Evolutionary conservation across 2,329 filamentous ascomycete species (phyloP).

Genomic region (Byssothecium circinans): DNA sequence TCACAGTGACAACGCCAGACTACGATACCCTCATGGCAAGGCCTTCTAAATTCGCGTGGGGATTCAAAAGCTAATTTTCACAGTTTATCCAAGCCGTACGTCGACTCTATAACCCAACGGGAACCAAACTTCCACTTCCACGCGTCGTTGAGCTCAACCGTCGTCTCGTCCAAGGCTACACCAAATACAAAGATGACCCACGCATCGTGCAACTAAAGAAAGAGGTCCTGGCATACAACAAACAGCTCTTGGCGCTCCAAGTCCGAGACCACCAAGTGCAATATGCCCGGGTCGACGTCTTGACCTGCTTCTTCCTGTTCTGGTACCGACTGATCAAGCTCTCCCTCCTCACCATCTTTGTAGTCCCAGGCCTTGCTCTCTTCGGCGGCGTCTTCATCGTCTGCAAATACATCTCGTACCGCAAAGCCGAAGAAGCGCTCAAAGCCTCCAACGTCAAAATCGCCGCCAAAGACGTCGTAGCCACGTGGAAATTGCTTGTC

Average conservation of each 20-base stretch:
- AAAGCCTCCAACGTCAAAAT: conserved; percentile 46
- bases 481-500: conserved; percentile 47
- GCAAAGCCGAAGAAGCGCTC: conserved; percentile 43
- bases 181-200: conserved; percentile 86
- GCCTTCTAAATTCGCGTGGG: background rate
- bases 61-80: conserved; percentile 29
- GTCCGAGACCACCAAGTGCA: conserved; percentile 93
- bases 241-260: conserved; percentile 79
- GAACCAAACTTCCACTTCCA: conserved; percentile 88
- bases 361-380: conserved; percentile 81
- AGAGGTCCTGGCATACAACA: conserved; percentile 82
- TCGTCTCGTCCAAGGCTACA: conserved; percentile 86
- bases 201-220: conserved; percentile 76
- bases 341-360: conserved; percentile 72
- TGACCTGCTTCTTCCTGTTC: conserved; percentile 73
- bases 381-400: conserved; percentile 61
- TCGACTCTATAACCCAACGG: conserved; percentile 89
- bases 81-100: conserved; percentile 88
- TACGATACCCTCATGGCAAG: conserved; percentile 89
- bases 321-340: conserved; percentile 82
- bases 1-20: conserved; percentile 89
- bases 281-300: conserved; percentile 80
- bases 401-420: conserved; percentile 42
- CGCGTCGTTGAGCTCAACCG: conserved; percentile 94
- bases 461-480: conserved; percentile 44